Percentiles rank a stretch among this genome's conserved stretches.
Conservation (phyloP, 768 basidiomycete genomes). For the Asterophora parasitica region DNA sequence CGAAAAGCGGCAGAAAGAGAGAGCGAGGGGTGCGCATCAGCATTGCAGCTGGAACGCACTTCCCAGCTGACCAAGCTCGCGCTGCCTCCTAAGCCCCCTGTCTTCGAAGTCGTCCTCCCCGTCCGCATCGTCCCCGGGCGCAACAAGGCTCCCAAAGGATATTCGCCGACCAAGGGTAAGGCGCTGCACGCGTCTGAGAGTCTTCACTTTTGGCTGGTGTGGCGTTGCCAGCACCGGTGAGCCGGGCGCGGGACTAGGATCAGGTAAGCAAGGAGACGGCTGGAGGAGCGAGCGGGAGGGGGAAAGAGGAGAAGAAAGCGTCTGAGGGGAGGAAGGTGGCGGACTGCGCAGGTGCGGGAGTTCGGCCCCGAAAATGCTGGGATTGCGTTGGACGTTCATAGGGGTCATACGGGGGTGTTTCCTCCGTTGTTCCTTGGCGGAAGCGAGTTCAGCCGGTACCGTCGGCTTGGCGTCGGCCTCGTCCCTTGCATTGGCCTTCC, state of each 20-base stretch:
- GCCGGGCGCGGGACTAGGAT: too few species aligned
- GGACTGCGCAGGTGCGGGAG: conserved; percentile 40
- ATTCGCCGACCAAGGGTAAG: conserved; percentile 52
- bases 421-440: conserved; percentile 6
- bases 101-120: conserved; percentile 31
- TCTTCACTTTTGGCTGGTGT: conserved; percentile 30
- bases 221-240: background rate
- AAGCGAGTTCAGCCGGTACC: background rate
- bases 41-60: conserved; percentile 70
- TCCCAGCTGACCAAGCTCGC: conserved; percentile 38
- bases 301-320: too few species aligned
- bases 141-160: conserved; percentile 54
- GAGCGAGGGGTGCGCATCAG: conserved; percentile 12
- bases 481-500: background rate
- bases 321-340: conserved; percentile 12
- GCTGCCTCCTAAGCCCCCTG: conserved; percentile 12
- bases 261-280: conserved; percentile 6
- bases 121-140: conserved; percentile 34
- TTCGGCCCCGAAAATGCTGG: conserved; percentile 65
- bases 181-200: conserved; percentile 47
- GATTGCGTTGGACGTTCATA: conserved; percentile 54
- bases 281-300: conserved; percentile 1
- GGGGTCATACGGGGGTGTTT: conserved; percentile 23
- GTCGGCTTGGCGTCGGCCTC: conserved; percentile 1
- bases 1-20: too few species aligned